These are phyloP conservation scores for Ophiocordyceps unilateralis DNA, from an alignment of 2,329 filamentous ascomycete genomes.

Conservation along the genomic window DNA sequence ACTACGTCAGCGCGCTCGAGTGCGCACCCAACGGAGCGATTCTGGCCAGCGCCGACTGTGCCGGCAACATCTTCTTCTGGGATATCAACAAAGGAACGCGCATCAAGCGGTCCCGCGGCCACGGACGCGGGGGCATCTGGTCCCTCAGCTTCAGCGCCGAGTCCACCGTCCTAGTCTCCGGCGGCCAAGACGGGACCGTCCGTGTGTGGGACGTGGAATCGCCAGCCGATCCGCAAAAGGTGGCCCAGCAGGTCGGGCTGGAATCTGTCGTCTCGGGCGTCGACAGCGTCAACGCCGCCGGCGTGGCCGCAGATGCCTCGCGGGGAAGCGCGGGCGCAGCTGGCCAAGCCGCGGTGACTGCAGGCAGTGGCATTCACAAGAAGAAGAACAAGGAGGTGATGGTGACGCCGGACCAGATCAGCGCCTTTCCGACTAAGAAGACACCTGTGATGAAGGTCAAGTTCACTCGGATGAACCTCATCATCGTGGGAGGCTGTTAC, in stretches of 20 bases:
- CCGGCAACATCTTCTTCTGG: constrained; percentile 88
- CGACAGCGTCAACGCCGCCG: constrained; percentile 19
- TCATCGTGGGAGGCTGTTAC: constrained; percentile 66
- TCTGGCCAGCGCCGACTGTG: constrained; percentile 76
- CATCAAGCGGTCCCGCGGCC: constrained; percentile 84
- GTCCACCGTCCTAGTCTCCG: constrained; percentile 76
- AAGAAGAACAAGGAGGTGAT: constrained; percentile 84
- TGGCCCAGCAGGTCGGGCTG: constrained; percentile 25
- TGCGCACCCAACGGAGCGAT: constrained; percentile 79
- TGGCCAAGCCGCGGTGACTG: constrained; percentile 10
- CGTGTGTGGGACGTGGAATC: constrained; percentile 82
- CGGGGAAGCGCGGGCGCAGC: constrained; percentile 8
- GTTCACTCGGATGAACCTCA: constrained; percentile 90
- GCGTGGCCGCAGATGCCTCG: background rate
- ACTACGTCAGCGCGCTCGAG: constrained; percentile 69
- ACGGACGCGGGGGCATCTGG: constrained; percentile 87
- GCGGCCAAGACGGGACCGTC: constrained; percentile 82
- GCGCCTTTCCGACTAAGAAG: constrained; percentile 89
- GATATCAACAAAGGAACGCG: constrained; percentile 72
- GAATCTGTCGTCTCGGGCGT: constrained; percentile 24
- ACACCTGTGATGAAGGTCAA: constrained; percentile 83
- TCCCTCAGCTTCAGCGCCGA: constrained; percentile 88
- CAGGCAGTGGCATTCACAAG: constrained; percentile 25
- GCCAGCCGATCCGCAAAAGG: constrained; percentile 45
- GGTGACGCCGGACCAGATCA: constrained; percentile 85